Conservation (phyloP, 1,284 basidiomycete species). For the Mycosarcoma mackinlayi region DNA sequence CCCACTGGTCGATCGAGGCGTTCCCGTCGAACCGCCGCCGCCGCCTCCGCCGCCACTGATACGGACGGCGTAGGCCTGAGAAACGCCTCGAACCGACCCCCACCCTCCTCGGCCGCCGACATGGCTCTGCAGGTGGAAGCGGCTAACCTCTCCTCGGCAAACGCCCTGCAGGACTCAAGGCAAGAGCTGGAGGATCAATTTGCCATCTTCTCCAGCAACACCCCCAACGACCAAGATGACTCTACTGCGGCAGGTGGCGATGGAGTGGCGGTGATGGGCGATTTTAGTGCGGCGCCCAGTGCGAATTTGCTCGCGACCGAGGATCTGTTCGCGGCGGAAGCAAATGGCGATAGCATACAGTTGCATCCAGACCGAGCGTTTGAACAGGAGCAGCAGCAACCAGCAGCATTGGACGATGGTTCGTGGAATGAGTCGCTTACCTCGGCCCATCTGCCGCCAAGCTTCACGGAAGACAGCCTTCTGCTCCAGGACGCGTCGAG, state of each 20-base stretch:
- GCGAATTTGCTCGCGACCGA: background rate
- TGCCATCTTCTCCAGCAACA: conserved; percentile 7
- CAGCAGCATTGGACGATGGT: no score
- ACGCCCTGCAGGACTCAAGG: conserved; percentile 17
- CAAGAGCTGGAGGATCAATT: conserved; percentile 36
- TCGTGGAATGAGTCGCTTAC: background rate
- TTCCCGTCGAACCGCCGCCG: background rate
- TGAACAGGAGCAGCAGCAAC: background rate
- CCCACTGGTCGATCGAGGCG: conserved; percentile 4
- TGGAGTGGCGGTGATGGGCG: background rate
- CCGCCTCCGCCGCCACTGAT: background rate
- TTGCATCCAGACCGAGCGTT: background rate
- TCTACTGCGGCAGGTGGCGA: no score
- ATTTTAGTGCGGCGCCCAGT: background rate
- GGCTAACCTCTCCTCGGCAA: conserved; percentile 10
- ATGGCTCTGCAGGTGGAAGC: conserved; percentile 21
- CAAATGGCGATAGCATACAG: background rate
- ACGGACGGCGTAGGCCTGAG: background rate
- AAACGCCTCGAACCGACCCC: conserved; percentile 16
- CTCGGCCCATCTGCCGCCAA: conserved; percentile 5
- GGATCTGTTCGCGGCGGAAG: background rate
- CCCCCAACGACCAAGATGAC: background rate
- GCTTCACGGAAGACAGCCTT: conserved; percentile 9
- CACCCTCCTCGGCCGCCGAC: conserved; percentile 2
- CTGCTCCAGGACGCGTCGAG: background rate